Base-by-base conservation (phyloP, 306 rosid species). In the Quillaja saponaria region DNA sequence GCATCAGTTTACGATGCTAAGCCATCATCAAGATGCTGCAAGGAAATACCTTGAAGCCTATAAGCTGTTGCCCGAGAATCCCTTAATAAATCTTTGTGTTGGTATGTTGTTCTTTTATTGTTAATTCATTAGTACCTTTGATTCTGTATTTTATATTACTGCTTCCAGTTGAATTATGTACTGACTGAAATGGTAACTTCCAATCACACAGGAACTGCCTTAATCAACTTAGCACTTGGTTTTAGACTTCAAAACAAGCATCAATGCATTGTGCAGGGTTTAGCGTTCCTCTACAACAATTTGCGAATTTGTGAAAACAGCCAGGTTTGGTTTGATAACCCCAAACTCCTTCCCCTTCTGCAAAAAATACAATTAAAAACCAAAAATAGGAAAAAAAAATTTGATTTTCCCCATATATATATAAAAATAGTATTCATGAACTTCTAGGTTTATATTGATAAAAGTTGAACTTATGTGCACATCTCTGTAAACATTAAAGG, bases 11-110 rank as follows among this genome's bases (percentile, higher is more conserved):
- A 86, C 95, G 39, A 3, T 61, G 51, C 72, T 63, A 54, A 86
- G 92, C 67, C 90, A 85, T 61, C 96, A 88, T 60, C 97, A 88
- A 86, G 96, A 88, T 17, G 97, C 96, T 10, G 87, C 95, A 16
- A 84, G 87, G 68, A 89, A 87, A 66, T 91, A 91, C 71, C 91
- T 91, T 45, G 95, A 91, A 81, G 97, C 96, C 59, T 84, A 86
- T 73, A 85, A 82, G 58, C 81, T 79, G 51, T 45, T 84, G 66
- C 96, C 95, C 0, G 85, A 84, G 78, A 84, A 76, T 68, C 84
- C 97, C 46, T 76, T 88, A 75, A 69, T 88, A 66, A 91, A 88
- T 82, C 90, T 88, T 3, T 88, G 95, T 76, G 97, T 84, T 34
- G 92, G 95, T 86, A 74, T 66, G 82, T 28, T 31, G 25, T 34